These are phyloP conservation scores for Kodamaea laetipori DNA, from an alignment of 805 yeast genomes.

Conservation along the genomic window DNA sequence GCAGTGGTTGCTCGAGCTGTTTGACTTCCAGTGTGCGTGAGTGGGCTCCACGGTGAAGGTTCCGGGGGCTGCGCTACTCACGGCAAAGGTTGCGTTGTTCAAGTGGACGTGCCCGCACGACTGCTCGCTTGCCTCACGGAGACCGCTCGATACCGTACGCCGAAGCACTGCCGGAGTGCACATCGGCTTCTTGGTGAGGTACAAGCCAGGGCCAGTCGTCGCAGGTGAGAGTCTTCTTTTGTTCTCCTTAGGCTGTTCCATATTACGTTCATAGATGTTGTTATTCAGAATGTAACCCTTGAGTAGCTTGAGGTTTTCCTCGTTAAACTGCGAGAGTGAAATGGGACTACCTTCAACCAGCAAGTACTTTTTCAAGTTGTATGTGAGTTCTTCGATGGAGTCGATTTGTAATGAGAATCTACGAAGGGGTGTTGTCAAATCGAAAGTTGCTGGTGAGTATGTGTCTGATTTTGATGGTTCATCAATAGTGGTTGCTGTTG, in stretches of 20 bases:
- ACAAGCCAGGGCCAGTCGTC: slow-evolving; percentile 21
- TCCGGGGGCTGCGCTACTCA: not conserved
- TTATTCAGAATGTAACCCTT: slow-evolving; percentile 19
- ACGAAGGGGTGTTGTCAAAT: slow-evolving; percentile 42
- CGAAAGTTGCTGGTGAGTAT: slow-evolving; percentile 51
- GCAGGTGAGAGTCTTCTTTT: not conserved
- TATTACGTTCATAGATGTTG: slow-evolving; percentile 18
- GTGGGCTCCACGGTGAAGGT: slow-evolving; percentile 42
- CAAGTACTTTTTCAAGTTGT: slow-evolving; percentile 11
- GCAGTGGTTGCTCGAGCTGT: slow-evolving; percentile 43
- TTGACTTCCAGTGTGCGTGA: slow-evolving; percentile 55
- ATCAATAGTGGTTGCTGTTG: not conserved
- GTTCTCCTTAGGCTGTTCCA: slow-evolving; percentile 10
- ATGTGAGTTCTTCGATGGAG: slow-evolving; percentile 12
- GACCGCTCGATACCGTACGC: slow-evolving; percentile 24
- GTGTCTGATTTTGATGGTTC: no score
- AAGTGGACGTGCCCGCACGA: slow-evolving; percentile 8
- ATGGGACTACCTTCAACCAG: slow-evolving; percentile 10
- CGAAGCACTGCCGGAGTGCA: slow-evolving; percentile 56
- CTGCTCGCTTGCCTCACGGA: not conserved
- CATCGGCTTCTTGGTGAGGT: slow-evolving; percentile 49
- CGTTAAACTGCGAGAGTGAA: slow-evolving; percentile 9
- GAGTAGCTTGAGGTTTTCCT: slow-evolving; percentile 15
- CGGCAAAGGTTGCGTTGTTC: slow-evolving; percentile 5
- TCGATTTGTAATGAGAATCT: slow-evolving; percentile 29